Evolutionary conservation across 1,284 basidiomycete genomes (phyloP).

Genomic region (Leucoagaricus sp.): DNA sequence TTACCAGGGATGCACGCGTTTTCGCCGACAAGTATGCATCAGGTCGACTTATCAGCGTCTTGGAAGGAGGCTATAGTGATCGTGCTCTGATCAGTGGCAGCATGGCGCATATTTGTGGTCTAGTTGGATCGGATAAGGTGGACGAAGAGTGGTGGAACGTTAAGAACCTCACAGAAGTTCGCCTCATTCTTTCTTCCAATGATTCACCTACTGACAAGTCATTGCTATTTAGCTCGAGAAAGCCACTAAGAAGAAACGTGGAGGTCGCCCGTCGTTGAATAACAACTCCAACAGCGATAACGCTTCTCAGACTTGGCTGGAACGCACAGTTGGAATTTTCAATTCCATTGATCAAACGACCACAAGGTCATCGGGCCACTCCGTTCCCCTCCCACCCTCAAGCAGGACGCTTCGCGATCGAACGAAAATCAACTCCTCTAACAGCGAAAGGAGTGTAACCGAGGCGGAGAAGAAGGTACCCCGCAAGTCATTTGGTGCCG

Average conservation of each 20-base stretch:
- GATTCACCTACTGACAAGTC: not conserved
- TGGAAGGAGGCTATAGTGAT: constrained; percentile 97
- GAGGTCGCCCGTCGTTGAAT: constrained; percentile 42
- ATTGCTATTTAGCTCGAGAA: constrained; percentile 65
- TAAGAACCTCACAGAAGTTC: constrained; percentile 64
- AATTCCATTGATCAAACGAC: constrained; percentile 27
- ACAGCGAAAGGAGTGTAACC: constrained; percentile 1
- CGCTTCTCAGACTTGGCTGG: constrained; percentile 54
- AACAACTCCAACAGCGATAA: constrained; percentile 18
- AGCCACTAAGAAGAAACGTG: constrained; percentile 61
- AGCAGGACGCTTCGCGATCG: constrained; percentile 62
- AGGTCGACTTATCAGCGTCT: constrained; percentile 82
- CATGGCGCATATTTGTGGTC: constrained; percentile 77
- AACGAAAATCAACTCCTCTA: constrained; percentile 28
- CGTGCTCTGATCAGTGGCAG: constrained; percentile 81
- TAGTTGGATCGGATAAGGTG: constrained; percentile 41
- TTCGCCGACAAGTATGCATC: constrained; percentile 70
- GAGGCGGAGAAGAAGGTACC: not conserved
- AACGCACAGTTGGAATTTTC: constrained; percentile 37
- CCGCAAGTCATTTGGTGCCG: not conserved
- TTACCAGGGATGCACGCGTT: constrained; percentile 71
- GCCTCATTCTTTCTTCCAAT: constrained; percentile 10
- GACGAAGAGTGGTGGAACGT: constrained; percentile 71
- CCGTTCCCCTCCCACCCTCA: constrained; percentile 34
- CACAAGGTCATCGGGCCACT: constrained; percentile 23